Conservation (phyloP, 2,329 filamentous ascomycete species). For the Claviceps citrina region DNA sequence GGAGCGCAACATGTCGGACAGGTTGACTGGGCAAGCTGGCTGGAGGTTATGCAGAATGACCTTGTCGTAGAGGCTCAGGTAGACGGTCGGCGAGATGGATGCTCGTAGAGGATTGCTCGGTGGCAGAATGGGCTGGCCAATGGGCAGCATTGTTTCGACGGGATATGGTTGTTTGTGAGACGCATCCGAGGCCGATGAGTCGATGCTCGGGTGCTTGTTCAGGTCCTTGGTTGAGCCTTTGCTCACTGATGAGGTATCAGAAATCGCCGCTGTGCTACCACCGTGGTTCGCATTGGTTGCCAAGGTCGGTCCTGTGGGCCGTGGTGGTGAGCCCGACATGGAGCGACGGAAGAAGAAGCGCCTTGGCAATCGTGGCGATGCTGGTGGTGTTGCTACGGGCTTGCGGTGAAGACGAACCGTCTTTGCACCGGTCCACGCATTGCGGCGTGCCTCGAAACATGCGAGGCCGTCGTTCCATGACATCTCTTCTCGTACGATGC, state of each 20-base stretch:
- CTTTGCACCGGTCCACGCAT: constrained; percentile 74
- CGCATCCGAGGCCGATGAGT: constrained; percentile 17
- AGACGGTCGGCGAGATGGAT: constrained; percentile 57
- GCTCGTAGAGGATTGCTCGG: constrained; percentile 60
- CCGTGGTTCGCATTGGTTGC: constrained; percentile 12
- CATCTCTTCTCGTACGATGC: constrained; percentile 46
- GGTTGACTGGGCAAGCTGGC: constrained; percentile 76
- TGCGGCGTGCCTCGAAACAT: constrained; percentile 61
- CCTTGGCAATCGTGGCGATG: constrained; percentile 30
- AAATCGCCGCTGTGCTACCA: constrained; percentile 22
- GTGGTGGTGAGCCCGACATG: constrained; percentile 25
- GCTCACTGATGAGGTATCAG: constrained; percentile 27
- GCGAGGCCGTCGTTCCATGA: constrained; percentile 68
- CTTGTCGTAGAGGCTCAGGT: constrained; percentile 78
- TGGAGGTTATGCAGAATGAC: constrained; percentile 67
- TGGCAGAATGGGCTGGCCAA: constrained; percentile 59
- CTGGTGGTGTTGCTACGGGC: constrained; percentile 23
- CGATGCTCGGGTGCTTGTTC: constrained; percentile 18
- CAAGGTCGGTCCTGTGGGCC: constrained; percentile 13
- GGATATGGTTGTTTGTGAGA: constrained; percentile 23
- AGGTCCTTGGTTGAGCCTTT: constrained; percentile 22
- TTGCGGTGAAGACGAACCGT: constrained; percentile 39
- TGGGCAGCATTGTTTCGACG: constrained; percentile 50
- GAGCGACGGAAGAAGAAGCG: constrained; percentile 36
- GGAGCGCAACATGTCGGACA: constrained; percentile 62